A percentile compares a stretch with the other conserved stretches of the same genome.
These are phyloP conservation scores for Rhizopus delemar DNA, from an alignment of 371 early-diverging fungal species.

Conservation along the genomic window DNA sequence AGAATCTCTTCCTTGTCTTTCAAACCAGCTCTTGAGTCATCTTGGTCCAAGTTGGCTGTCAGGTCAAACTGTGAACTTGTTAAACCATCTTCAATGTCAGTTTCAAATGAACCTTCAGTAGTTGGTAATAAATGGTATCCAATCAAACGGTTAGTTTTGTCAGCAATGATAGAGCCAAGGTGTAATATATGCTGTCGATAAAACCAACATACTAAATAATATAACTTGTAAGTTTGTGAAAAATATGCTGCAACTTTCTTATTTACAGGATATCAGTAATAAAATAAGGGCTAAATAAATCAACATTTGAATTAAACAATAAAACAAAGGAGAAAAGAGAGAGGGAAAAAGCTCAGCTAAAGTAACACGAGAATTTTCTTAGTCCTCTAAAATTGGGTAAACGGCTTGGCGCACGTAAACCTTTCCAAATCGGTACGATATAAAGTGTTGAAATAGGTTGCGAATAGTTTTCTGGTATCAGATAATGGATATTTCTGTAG, in stretches of 20 bases:
- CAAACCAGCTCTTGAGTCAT: slow-evolving; percentile 74
- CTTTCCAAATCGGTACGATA: no score
- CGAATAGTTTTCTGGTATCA: no score
- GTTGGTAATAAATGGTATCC: slow-evolving; percentile 54
- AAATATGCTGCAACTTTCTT: background rate
- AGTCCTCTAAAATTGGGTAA: no score
- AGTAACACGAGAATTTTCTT: background rate
- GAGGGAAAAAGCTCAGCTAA: background rate
- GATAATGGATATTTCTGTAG: no score
- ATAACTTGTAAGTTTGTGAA: background rate
- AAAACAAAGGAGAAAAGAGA: slow-evolving; percentile 1
- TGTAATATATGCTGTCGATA: slow-evolving; percentile 33
- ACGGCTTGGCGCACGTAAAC: no score
- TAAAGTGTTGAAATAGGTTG: no score
- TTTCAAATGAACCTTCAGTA: slow-evolving; percentile 53
- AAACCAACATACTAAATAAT: slow-evolving; percentile 30
- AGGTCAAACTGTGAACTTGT: slow-evolving; percentile 74
- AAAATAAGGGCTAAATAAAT: slow-evolving; percentile 17
- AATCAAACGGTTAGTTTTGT: slow-evolving; percentile 43
- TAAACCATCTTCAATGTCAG: slow-evolving; percentile 71
- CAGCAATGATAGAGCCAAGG: slow-evolving; percentile 31
- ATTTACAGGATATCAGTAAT: slow-evolving; percentile 17
- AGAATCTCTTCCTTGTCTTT: slow-evolving; percentile 72
- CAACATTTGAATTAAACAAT: slow-evolving; percentile 8
- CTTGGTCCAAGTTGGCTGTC: slow-evolving; percentile 60